Conservation (phyloP, 2,329 filamentous ascomycete genomes). For the Pseudogymnoascus sp. region DNA sequence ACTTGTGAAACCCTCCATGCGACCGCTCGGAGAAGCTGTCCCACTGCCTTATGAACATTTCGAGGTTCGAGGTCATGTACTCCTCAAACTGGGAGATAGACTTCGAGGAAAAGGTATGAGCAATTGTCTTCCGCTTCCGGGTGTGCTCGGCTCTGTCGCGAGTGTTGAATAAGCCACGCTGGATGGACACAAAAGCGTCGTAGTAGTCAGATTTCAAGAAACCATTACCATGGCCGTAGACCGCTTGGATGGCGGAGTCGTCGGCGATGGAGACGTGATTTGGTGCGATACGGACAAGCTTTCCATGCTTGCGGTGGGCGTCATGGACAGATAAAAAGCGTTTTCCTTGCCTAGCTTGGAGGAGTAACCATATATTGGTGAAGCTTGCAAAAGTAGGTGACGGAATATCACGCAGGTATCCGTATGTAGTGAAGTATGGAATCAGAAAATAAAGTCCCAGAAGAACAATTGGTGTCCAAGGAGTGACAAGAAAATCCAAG, state of each 20-base stretch:
- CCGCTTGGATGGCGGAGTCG: conserved; percentile 58
- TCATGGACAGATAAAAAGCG: conserved; percentile 57
- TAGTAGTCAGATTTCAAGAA: conserved; percentile 75
- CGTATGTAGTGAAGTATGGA: conserved; percentile 27
- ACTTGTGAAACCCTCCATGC: conserved; percentile 43
- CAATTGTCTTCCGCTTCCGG: conserved; percentile 80
- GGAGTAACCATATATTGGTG: conserved; percentile 73
- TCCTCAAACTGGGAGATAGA: conserved; percentile 78
- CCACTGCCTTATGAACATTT: conserved; percentile 65
- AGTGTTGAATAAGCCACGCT: conserved; percentile 82
- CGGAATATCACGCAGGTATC: conserved; percentile 34
- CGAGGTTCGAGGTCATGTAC: conserved; percentile 75
- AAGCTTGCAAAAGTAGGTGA: conserved; percentile 51
- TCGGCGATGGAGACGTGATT: conserved; percentile 74
- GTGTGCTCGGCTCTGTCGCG: conserved; percentile 73
- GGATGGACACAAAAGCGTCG: conserved; percentile 83
- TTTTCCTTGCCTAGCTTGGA: conserved; percentile 54
- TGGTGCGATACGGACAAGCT: conserved; percentile 69
- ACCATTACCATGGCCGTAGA: conserved; percentile 70
- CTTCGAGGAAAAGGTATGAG: conserved; percentile 79
- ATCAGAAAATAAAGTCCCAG: conserved; percentile 32
- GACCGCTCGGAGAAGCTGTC: conserved; percentile 48
- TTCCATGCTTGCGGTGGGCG: conserved; percentile 54
- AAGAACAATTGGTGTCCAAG: conserved; percentile 40
- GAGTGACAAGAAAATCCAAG: conserved; percentile 34